Base-by-base conservation (phyloP, 176 grass and related monocot genomes). In the Oropetium thomaeum region DNA sequence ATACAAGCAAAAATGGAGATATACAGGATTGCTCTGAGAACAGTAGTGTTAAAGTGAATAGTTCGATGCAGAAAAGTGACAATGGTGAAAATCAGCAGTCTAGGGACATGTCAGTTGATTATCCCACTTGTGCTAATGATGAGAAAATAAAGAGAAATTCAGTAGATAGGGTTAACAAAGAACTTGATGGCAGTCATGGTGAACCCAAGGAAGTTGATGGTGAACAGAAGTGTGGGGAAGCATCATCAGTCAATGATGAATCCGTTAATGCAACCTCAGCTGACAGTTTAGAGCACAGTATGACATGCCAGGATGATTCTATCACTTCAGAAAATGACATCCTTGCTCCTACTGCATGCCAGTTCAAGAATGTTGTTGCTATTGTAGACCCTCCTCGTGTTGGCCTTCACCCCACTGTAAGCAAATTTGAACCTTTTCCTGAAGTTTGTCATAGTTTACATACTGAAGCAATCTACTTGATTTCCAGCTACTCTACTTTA, bases 301-400 rank as follows among this genome's bases (percentile, higher is more conserved):
- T 81, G 62, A 61, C 33, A 31, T 27, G 15, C 20, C 51, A 51
- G 28, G 62, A 81, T 58, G 44, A 49, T 48, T 71, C 64, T 69
- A 64, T 53, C 9, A 58, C 64, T 79, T 41, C 76, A 64, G 32
- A 82, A 16, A 52, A 65, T 6, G 76, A 70, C 16, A 37, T 14
- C 49, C 42, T 32, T 81, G 67, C 54, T 70, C 33, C n/a, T 76
- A 67, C 76, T 70, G 28, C 70, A 55, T 82, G 27, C 42, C 82
- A 68, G 60, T 99, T 90, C 65, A 88, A 95, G 69, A 88, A 95
- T 78, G 78, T 99, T 6, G 84, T 99, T 80, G 91, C 96, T 74
- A 95, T 99, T 64, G 96, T 99, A 60, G 96, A 99, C 23, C 91
- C 91, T 63, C 96, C 96, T 77, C 91, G 96, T 53, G 87, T 88